phyloP scores from a whole-genome alignment of 805 yeast genomes.

The Clavispora fructus region DNA sequence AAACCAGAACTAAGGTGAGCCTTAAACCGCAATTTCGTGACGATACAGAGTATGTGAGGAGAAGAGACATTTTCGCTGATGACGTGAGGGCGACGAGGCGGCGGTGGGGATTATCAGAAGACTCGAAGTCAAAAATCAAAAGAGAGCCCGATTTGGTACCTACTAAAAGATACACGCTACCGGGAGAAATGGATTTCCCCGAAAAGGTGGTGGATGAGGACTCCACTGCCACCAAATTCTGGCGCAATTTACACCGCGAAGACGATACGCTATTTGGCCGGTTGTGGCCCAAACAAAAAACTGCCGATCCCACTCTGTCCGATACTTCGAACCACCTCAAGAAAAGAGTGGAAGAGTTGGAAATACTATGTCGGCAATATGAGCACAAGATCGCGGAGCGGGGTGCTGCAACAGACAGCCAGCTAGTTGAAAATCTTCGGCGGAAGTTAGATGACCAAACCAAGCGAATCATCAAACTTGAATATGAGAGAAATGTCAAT shows the following conservation, averaged over 20 bases:
- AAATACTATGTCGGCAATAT: slow-evolving; percentile 1
- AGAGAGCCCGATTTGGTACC: neutral
- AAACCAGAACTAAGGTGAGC: neutral
- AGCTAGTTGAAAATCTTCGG: neutral
- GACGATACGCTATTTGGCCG: neutral
- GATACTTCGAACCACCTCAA: neutral
- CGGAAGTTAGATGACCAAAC: neutral
- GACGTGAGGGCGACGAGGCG: neutral
- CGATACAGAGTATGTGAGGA: neutral
- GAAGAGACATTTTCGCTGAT: neutral
- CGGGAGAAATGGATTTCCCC: neutral
- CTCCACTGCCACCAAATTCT: neutral
- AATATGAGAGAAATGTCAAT: neutral
- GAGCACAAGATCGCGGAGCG: neutral
- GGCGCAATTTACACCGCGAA: neutral
- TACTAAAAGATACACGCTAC: neutral
- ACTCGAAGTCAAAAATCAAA: neutral
- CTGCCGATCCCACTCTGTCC: neutral
- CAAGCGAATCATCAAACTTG: neutral
- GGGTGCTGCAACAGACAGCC: neutral
- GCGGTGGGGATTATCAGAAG: neutral
- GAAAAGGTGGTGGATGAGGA: neutral
- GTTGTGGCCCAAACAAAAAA: neutral
- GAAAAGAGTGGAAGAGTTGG: neutral
- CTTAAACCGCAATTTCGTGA: neutral